Evolutionary conservation across 1,139 yeast genomes (phyloP), one percentile per base, ranked within the genome.

Genomic region (Geotrichum cucujoidarum): DNA sequence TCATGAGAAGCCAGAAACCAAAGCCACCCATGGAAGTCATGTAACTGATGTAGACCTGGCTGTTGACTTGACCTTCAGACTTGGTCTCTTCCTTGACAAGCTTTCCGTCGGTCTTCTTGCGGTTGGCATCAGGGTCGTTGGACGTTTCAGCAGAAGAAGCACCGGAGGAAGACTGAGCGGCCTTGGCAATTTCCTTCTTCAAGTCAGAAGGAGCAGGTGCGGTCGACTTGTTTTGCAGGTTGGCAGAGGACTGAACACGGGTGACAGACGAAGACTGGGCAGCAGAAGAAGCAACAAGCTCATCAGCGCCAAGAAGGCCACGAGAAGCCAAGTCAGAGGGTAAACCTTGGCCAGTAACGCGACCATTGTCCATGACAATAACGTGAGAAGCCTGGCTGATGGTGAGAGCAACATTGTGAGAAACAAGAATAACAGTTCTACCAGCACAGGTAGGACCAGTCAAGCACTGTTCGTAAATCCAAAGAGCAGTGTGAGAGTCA

Each of bases 401-500:
- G 14, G 97, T 86, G 59, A 92, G 74, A 1, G 97, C 89, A 57
- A 89, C 90, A 64, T 92, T 92, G 69, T 92, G 98, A 3, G 97
- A 87, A 3, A 92, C 97, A 60, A 92, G 75, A 55, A 92, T 73
- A 67, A 95, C 83, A 3, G 97, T 90, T 72, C 97, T 81, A 53
- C 79, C 78, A 38, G 73, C 72, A 89, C 89, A 87, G 58, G 90
- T 70, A 1, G 88, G 85, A 42, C 97, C 98, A 50, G 88, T 74
- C 48, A 90, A 81, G 71, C 96, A 88, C 60, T 87, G 77, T 58
- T 89, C 94, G 63, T 90, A 90, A 52, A 92, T 86, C 81, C 94
- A 88, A 53, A 84, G 76, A n/a, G 97, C 95, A 45, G 97, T 90
- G 64, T 90, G 97, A 7, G 97, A 84, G 66, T 92, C 98, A 53